Percentiles rank a stretch among this genome's conserved stretches.
Conservation (phyloP, 306 rosid genomes). For the Glycine soja region DNA sequence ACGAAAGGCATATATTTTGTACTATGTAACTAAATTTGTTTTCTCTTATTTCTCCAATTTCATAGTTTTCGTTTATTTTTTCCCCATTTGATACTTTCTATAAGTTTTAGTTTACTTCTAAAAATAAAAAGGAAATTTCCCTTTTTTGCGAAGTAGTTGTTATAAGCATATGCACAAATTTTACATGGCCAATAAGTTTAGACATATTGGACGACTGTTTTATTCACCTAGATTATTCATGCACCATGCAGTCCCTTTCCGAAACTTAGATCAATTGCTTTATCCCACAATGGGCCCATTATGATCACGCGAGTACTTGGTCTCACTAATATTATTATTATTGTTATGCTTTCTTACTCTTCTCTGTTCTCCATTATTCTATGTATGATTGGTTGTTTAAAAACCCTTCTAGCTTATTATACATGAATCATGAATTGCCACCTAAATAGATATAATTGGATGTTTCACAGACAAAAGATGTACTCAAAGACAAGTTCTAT, state of each 20-base stretch:
- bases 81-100: conserved; percentile 6
- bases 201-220: conserved; percentile 21
- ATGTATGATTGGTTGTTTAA: conserved; percentile 29
- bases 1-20: neutral
- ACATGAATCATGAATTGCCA: conserved; percentile 40
- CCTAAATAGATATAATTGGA: conserved; percentile 43
- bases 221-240: conserved; percentile 18
- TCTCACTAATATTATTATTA: conserved; percentile 24
- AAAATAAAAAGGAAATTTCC: conserved; percentile 26
- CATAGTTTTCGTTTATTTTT: neutral
- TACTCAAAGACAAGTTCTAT: conserved; percentile 53
- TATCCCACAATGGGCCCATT: conserved; percentile 42
- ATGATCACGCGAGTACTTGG: conserved; percentile 32
- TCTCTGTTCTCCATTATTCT: conserved; percentile 27
- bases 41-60: neutral
- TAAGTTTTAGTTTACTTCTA: neutral
- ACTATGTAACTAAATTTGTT: neutral
- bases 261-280: conserved; percentile 36
- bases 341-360: conserved; percentile 16
- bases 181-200: conserved; percentile 1
- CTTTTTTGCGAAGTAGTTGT: conserved; percentile 8
- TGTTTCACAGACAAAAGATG: conserved; percentile 67
- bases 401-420: conserved; percentile 19
- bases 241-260: conserved; percentile 42
- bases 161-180: neutral